Percentiles rank a stretch among this genome's conserved stretches.
phyloP scores from a whole-genome alignment of 2,329 filamentous ascomycete genomes.

The Colletotrichum somersetense region DNA sequence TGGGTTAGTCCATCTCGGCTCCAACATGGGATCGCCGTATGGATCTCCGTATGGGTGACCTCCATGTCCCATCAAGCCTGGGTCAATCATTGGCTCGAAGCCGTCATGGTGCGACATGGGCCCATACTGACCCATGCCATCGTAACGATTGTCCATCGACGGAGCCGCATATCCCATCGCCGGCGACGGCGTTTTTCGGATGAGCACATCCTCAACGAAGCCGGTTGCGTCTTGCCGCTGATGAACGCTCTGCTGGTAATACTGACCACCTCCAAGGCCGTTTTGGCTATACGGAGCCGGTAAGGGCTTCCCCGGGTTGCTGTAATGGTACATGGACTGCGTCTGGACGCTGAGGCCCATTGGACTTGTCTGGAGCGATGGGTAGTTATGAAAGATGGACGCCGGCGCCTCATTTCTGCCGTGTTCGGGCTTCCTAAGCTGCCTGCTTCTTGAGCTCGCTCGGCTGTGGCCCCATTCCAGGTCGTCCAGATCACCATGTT shows the following conservation, averaged over 20 bases:
- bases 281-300: slow-evolving; percentile 54
- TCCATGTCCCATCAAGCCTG: slow-evolving; percentile 38
- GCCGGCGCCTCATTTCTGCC: slow-evolving; percentile 48
- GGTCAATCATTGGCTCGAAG: slow-evolving; percentile 43
- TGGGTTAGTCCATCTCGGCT: slow-evolving; percentile 38
- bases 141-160: slow-evolving; percentile 36
- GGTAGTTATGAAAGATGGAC: slow-evolving; percentile 41
- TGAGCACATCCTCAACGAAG: slow-evolving; percentile 49
- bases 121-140: slow-evolving; percentile 41
- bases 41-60: slow-evolving; percentile 37
- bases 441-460: slow-evolving; percentile 47
- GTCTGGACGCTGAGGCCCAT: slow-evolving; percentile 40
- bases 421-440: slow-evolving; percentile 47
- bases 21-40: slow-evolving; percentile 37
- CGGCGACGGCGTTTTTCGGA: slow-evolving; percentile 53
- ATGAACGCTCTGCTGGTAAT: slow-evolving; percentile 54
- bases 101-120: slow-evolving; percentile 40
- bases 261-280: slow-evolving; percentile 48
- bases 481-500: slow-evolving; percentile 61
- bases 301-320: slow-evolving; percentile 48
- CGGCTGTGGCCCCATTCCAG: slow-evolving; percentile 56
- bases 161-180: slow-evolving; percentile 43
- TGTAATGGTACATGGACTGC: slow-evolving; percentile 42
- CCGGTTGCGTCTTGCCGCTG: slow-evolving; percentile 45
- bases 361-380: slow-evolving; percentile 32